Conservation (phyloP, 495 filamentous ascomycete genomes). For the Aspergillus ellipticus region DNA sequence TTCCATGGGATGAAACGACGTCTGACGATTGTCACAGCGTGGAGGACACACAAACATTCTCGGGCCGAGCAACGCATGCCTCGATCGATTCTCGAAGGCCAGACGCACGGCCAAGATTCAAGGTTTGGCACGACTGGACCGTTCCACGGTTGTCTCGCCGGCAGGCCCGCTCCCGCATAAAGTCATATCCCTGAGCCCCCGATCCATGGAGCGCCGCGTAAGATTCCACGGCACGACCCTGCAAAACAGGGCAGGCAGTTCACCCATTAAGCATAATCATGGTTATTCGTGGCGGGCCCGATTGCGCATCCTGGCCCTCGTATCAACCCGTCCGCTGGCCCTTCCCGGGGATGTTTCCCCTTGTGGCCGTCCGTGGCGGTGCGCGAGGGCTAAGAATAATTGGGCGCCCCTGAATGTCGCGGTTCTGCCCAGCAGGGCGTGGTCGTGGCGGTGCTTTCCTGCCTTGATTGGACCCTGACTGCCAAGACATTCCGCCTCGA, state of each 20-base stretch:
- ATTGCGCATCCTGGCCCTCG: no score
- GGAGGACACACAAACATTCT: no score
- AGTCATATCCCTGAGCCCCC: neutral
- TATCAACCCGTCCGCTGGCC: neutral
- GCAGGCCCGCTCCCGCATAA: neutral
- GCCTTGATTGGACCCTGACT: no score
- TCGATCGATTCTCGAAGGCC: no score
- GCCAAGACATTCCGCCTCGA: no score
- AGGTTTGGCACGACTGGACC: no score
- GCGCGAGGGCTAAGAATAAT: neutral
- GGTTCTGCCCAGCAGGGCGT: no score
- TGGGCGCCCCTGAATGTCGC: no score
- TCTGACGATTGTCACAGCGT: no score
- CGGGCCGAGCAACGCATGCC: no score
- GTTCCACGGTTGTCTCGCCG: neutral
- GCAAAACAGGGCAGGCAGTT: neutral
- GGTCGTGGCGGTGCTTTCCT: neutral
- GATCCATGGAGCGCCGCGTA: neutral
- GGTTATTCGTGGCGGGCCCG: neutral
- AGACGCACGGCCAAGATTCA: no score
- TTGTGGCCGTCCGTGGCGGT: neutral
- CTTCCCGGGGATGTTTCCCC: neutral
- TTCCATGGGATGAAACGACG: no score
- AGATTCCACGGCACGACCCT: neutral
- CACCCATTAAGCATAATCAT: neutral